Evolutionary conservation across 2,329 filamentous ascomycete species (phyloP), one percentile per base, ranked within the genome.

Genomic region (Sporothrix sp.): DNA sequence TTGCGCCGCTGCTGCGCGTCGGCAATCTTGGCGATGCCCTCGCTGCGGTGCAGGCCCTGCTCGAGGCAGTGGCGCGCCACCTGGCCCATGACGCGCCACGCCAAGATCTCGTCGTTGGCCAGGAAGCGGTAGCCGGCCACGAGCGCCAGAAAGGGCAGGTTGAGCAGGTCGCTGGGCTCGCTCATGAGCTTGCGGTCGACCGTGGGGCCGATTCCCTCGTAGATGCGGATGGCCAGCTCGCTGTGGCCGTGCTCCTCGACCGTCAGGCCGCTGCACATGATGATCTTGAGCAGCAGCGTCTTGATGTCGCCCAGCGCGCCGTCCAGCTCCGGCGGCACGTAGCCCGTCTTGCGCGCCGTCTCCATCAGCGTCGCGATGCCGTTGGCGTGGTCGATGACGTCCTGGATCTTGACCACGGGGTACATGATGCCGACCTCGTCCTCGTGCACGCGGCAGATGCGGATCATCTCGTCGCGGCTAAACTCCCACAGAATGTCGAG

Each of bases 391-490:
- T 72, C 71, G 33, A 86, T 81, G 35, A 94, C 71, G 37, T 75
- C 74, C 37, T 85, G 78, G 32, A 95, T 84, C 58, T 87, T 78
- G 42, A 95, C 66, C 4, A 95, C 78, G 0, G 91, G 91, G 63
- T 95, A 95, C 87, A 95, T 94, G 60, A 91, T 78, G 38, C 87
- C 87, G 60, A 94, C 83, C 63, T 96, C 90, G 59, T 96, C 89
- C 58, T 95, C 86, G 61, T 93, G 91, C 0, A 94, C 71, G 13
- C 79, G 75, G 57, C 87, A 87, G 13, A 96, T 68, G 1, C 87
- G 79, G 18, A 91, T 65, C 60, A 93, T 87, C 61, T 96, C 89
- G 32, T 89, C 81, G 60, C 84, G 82, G 49, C 78, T 78, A 44
- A 94, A 78, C 7, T 81, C 74, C 79, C 88, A 90, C 25, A 97